phyloP scores from a whole-genome alignment of 108 stramenopile species.

The Cyclostephanos invisitatus region DNA sequence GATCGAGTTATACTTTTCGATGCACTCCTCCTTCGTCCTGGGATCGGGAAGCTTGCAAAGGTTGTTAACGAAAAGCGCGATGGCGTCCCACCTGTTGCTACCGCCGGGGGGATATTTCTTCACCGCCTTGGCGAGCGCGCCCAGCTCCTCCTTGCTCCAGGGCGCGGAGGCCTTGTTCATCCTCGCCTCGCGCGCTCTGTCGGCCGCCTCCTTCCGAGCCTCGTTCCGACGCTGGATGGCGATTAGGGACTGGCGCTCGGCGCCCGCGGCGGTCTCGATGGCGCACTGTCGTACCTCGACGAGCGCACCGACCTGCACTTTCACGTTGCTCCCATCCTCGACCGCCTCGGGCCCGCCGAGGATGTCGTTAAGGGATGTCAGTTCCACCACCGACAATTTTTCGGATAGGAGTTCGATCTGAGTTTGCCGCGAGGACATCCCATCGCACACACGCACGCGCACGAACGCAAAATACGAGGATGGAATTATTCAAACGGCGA shows the following conservation, averaged over 20 bases:
- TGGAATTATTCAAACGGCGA: background rate
- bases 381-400: constrained; percentile 41
- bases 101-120: constrained; percentile 94
- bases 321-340: constrained; percentile 25
- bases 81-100: constrained; percentile 93
- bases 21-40: constrained; percentile 94
- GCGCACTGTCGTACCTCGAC: constrained; percentile 38
- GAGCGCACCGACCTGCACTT: constrained; percentile 29
- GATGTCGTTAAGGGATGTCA: constrained; percentile 36
- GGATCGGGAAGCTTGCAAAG: constrained; percentile 70
- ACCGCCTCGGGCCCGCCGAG: constrained; percentile 37
- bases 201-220: constrained; percentile 40
- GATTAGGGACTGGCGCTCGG: constrained; percentile 40
- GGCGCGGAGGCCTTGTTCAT: constrained; percentile 48
- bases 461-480: background rate
- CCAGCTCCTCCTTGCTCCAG: constrained; percentile 92
- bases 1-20: constrained; percentile 85
- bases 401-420: constrained; percentile 56
- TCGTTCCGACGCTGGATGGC: constrained; percentile 33
- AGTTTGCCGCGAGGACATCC: background rate
- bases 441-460: too few species aligned
- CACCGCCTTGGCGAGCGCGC: constrained; percentile 91
- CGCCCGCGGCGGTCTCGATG: constrained; percentile 34
- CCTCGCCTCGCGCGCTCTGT: constrained; percentile 48
- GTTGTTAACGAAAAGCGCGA: constrained; percentile 90